These are phyloP conservation scores for Penicillium sp. DNA, from an alignment of 2,329 filamentous ascomycete genomes.

Conservation along the genomic window DNA sequence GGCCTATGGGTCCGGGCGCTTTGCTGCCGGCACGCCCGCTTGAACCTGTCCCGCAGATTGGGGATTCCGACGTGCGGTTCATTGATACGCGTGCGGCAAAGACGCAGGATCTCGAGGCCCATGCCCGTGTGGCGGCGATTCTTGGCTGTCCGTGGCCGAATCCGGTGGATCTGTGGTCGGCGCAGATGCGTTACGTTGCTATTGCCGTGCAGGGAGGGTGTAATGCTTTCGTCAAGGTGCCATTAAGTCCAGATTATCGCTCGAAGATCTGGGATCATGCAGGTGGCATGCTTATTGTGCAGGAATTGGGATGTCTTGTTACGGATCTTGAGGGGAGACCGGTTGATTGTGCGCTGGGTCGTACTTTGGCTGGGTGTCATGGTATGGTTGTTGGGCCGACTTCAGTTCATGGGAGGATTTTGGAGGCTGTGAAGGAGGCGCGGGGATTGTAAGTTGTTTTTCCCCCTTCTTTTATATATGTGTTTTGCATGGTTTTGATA, in stretches of 20 bases:
- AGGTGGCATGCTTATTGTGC: constrained; percentile 51
- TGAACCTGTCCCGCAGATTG: constrained; percentile 25
- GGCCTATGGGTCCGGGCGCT: constrained; percentile 35
- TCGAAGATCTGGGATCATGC: constrained; percentile 58
- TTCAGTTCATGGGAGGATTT: constrained; percentile 34
- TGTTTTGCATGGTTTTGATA: constrained; percentile 7
- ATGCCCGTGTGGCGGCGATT: constrained; percentile 39
- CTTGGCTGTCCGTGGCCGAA: constrained; percentile 48
- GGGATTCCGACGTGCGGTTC: constrained; percentile 40
- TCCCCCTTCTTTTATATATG: constrained; percentile 2
- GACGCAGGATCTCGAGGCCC: constrained; percentile 40
- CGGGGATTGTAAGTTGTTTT: constrained; percentile 16
- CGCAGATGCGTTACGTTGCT: constrained; percentile 55
- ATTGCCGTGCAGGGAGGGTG: constrained; percentile 49
- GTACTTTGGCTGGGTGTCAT: constrained; percentile 39
- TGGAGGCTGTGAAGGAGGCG: constrained; percentile 29
- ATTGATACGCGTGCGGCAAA: constrained; percentile 43
- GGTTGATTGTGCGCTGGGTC: constrained; percentile 49
- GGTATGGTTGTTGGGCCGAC: constrained; percentile 44
- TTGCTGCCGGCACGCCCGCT: constrained; percentile 36
- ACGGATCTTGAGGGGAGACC: constrained; percentile 51
- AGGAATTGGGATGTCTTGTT: constrained; percentile 52
- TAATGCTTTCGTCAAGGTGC: constrained; percentile 51
- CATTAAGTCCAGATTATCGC: constrained; percentile 43
- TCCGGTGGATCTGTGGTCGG: constrained; percentile 51